Evolutionary conservation across 1,284 basidiomycete species (phyloP).

Genomic region (Cryptococcus depauperatus): DNA sequence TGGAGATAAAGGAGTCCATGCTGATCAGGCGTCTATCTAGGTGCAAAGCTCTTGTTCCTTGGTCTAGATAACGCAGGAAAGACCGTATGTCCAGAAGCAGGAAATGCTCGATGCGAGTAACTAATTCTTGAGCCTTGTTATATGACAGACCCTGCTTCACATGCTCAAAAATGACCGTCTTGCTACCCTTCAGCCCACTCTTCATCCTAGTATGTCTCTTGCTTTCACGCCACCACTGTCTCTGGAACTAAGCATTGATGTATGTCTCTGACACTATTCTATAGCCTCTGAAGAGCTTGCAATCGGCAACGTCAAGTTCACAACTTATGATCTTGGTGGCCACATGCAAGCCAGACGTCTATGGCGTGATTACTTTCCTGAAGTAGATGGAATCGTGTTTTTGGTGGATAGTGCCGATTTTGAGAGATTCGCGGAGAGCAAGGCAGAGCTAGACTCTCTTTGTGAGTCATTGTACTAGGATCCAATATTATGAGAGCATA

Average conservation of each 20-base stretch:
- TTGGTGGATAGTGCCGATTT: constrained; percentile 94
- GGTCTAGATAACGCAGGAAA: constrained; percentile 99
- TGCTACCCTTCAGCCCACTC: constrained; percentile 94
- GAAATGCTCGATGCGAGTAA: neutral
- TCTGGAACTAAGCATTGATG: too few relatives aligned
- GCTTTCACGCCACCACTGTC: too few relatives aligned
- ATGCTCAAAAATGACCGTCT: constrained; percentile 99
- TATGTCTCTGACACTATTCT: neutral
- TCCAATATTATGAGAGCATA: neutral
- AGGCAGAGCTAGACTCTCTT: constrained; percentile 92
- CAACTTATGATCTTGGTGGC: constrained; percentile 96
- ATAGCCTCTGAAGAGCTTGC: constrained; percentile 96
- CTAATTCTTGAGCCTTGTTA: neutral
- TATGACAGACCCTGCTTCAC: constrained; percentile 82
- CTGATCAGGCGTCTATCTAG: constrained; percentile 20
- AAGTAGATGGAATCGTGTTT: constrained; percentile 98
- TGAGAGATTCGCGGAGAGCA: constrained; percentile 92
- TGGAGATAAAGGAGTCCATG: neutral
- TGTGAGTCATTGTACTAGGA: constrained; percentile 43
- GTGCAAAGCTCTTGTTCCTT: constrained; percentile 96
- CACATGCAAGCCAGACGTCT: constrained; percentile 98
- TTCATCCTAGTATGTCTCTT: constrained; percentile 81
- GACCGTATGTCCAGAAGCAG: constrained; percentile 58
- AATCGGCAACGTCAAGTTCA: constrained; percentile 98
- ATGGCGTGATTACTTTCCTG: constrained; percentile 99